Base-by-base conservation (phyloP, 495 filamentous ascomycete genomes). In the Aspergillus nanangensis region DNA sequence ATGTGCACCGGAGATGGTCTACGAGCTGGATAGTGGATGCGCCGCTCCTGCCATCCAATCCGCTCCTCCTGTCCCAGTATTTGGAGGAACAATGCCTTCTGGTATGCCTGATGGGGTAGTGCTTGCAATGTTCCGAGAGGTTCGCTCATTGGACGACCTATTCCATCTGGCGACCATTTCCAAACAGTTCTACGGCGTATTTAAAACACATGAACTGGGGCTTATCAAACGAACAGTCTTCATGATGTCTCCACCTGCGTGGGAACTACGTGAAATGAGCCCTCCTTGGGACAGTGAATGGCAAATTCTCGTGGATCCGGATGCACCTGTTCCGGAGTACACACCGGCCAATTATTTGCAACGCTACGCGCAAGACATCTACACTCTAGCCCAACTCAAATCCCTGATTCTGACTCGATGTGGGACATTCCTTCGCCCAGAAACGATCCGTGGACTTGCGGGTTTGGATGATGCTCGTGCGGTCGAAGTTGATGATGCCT, bases 251-350 rank as follows among this genome's bases (percentile, higher is more conserved):
- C 75, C 80, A n/a, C 69, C 82, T 1, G 81, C 81, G 2, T 84
- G 78, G 79, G 82, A 86, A 53, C 62, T 81, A 44, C 79, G 80
- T 17, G 80, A 86, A 53, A 78, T 82, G 61, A 79, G 75, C 44
- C 74, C 75, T 14, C 79, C 79, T 0, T 77, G 75, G 58, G 63
- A 63, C 29, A 67, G 63, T n/a, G 61, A 74, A 17, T 66, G 68
- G 52, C 67, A 69, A 33, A 48, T 61, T 17, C 44, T 69, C 10
- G 20, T 67, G 13, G 70, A 79, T 29, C 68, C 69, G 9, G 72
- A 71, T 31, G 63, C 67, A 1, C 71, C 72, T 18, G 71, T 74
- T 11, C 71, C 77, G 0, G 77, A 82, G 31, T 82, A 83, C 47
- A 80, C 78, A 0, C 75, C 82, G 3, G 57, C 63, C 3, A 49